phyloP scores from a whole-genome alignment of 768 basidiomycete species.

The Atractiella rhizophila region DNA sequence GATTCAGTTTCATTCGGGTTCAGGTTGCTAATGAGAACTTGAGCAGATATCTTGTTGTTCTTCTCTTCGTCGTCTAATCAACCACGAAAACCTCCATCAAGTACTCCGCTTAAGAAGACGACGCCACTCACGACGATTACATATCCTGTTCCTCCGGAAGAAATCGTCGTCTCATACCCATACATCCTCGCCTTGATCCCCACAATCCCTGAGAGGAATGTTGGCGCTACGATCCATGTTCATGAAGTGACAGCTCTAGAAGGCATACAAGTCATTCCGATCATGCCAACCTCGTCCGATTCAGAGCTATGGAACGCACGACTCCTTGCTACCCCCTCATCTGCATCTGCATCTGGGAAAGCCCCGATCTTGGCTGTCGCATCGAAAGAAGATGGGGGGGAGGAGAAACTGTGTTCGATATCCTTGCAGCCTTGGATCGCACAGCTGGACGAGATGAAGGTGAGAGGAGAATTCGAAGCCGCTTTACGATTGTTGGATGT shows the following conservation, averaged over 20 bases:
- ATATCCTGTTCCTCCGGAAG: conserved; percentile 63
- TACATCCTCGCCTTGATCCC: conserved; percentile 14
- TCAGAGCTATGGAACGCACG: conserved; percentile 29
- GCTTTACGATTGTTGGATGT: conserved; percentile 54
- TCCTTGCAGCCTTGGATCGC: conserved; percentile 33
- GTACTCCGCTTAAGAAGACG: neutral
- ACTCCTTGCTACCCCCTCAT: conserved; percentile 35
- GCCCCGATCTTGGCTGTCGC: no score
- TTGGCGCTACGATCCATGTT: conserved; percentile 39
- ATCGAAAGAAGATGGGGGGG: no score
- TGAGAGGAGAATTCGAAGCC: conserved; percentile 41
- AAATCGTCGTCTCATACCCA: conserved; percentile 26
- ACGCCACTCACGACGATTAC: conserved; percentile 23
- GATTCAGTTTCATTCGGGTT: no score
- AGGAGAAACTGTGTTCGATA: conserved; percentile 42
- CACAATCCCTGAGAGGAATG: conserved; percentile 1
- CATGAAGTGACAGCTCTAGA: conserved; percentile 42
- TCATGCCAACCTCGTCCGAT: conserved; percentile 17
- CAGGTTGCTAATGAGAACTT: conserved; percentile 1
- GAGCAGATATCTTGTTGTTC: conserved; percentile 37
- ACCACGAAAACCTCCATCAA: conserved; percentile 24
- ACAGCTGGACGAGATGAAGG: conserved; percentile 62
- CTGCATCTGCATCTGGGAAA: conserved; percentile 33
- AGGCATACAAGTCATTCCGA: conserved; percentile 34
- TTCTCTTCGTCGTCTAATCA: conserved; percentile 38